Percentiles rank a stretch among this genome's conserved stretches.
Conservation (phyloP, 2,329 filamentous ascomycete genomes). For the Trichophyton benhamiae region DNA sequence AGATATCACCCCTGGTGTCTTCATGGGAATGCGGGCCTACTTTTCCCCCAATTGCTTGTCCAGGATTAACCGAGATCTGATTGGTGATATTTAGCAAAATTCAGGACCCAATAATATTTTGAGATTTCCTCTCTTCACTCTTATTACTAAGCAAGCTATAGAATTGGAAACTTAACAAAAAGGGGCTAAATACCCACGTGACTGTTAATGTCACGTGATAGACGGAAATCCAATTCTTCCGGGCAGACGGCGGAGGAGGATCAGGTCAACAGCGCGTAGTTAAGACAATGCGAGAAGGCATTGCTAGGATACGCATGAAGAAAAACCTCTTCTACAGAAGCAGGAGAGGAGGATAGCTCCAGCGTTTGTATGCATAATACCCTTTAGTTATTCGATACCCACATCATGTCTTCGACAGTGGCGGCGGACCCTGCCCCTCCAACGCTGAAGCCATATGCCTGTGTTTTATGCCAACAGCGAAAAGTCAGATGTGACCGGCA, state of each 20-base stretch:
- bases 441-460: slow-evolving; percentile 27
- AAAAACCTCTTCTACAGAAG: background rate
- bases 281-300: background rate
- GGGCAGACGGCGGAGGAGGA: too few species aligned
- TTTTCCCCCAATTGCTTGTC: background rate
- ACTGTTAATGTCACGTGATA: too few species aligned
- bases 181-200: too few species aligned
- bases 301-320: background rate
- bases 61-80: background rate
- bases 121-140: too few species aligned
- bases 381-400: background rate
- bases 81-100: too few species aligned
- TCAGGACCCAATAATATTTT: too few species aligned
- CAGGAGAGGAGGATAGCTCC: background rate
- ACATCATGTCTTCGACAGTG: background rate
- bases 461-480: slow-evolving; percentile 61
- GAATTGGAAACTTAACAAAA: too few species aligned
- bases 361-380: background rate
- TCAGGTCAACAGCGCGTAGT: too few species aligned
- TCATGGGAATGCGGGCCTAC: background rate
- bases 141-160: too few species aligned
- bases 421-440: background rate
- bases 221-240: too few species aligned
- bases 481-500: slow-evolving; percentile 64
- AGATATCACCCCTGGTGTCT: background rate